A percentile compares a stretch with the other conserved stretches of the same genome.
Evolutionary conservation across 2,329 filamentous ascomycete species (phyloP).

Genomic region (Colletotrichum paranaense): DNA sequence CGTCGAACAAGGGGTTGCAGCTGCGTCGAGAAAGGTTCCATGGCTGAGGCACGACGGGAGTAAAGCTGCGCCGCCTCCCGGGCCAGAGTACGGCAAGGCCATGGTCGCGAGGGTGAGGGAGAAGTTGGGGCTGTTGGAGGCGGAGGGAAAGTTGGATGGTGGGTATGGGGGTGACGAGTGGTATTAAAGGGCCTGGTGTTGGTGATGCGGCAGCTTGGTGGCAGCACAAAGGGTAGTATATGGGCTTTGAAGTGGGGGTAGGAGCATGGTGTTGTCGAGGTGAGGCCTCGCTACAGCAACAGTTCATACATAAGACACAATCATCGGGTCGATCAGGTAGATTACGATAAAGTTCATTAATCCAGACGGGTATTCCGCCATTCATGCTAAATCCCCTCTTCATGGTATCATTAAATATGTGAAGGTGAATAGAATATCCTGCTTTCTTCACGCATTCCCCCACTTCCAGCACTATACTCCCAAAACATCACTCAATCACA

Average conservation of each 20-base stretch:
- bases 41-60: constrained; percentile 41
- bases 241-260: too few relatives aligned
- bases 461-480: not conserved
- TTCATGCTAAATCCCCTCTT: not conserved
- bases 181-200: constrained; percentile 17
- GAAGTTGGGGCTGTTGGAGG: constrained; percentile 36
- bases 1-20: not conserved
- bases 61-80: constrained; percentile 39
- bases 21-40: constrained; percentile 19
- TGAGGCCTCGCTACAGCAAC: too few relatives aligned
- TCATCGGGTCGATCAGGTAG: not conserved
- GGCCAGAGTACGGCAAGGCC: constrained; percentile 42
- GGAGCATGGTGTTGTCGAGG: too few relatives aligned
- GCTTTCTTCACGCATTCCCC: not conserved
- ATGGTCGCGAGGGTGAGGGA: constrained; percentile 41
- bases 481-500: not conserved
- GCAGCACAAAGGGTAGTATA: too few relatives aligned
- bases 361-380: not conserved
- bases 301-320: not conserved
- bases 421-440: not conserved
- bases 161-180: constrained; percentile 35
- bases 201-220: too few relatives aligned
- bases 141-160: constrained; percentile 39
- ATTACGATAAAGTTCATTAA: constrained; percentile 4
- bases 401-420: constrained; percentile 28